These are phyloP conservation scores for Metarhizium anisopliae DNA, from an alignment of 2,329 filamentous ascomycete genomes.

Conservation along the genomic window DNA sequence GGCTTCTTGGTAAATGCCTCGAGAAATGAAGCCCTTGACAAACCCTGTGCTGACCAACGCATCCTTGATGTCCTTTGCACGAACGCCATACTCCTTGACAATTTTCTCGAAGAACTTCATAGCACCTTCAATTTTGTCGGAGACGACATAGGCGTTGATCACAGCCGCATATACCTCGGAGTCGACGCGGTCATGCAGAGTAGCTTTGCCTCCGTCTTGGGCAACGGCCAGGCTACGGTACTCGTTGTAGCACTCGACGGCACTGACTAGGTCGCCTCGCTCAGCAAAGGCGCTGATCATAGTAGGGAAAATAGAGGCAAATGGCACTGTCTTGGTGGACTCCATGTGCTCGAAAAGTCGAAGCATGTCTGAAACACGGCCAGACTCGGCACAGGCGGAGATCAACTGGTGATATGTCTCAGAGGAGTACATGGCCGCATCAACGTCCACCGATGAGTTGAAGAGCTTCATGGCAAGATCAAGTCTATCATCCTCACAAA, in stretches of 20 bases:
- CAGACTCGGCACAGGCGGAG: constrained; percentile 74
- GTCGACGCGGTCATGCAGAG: constrained; percentile 65
- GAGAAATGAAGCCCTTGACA: constrained; percentile 66
- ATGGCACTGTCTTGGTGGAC: constrained; percentile 60
- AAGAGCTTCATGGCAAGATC: constrained; percentile 81
- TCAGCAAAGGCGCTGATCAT: constrained; percentile 94
- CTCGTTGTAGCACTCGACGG: constrained; percentile 91
- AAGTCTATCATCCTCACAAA: constrained; percentile 80
- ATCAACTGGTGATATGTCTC: constrained; percentile 82
- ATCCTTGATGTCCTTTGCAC: constrained; percentile 57
- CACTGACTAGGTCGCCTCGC: constrained; percentile 72
- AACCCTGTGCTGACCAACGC: constrained; percentile 66
- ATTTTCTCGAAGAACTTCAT: constrained; percentile 81
- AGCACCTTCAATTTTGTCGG: constrained; percentile 71
- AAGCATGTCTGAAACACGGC: constrained; percentile 80
- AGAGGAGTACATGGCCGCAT: constrained; percentile 60
- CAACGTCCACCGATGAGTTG: constrained; percentile 58
- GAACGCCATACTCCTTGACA: constrained; percentile 49
- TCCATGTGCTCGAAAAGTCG: constrained; percentile 91
- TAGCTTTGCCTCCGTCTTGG: constrained; percentile 64
- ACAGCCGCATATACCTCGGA: constrained; percentile 83
- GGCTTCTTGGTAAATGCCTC: constrained; percentile 63
- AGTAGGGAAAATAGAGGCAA: constrained; percentile 73
- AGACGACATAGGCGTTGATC: constrained; percentile 78
- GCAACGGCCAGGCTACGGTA: constrained; percentile 84